phyloP scores from a whole-genome alignment of 106 monocot genomes.

The Chionographis japonica region DNA sequence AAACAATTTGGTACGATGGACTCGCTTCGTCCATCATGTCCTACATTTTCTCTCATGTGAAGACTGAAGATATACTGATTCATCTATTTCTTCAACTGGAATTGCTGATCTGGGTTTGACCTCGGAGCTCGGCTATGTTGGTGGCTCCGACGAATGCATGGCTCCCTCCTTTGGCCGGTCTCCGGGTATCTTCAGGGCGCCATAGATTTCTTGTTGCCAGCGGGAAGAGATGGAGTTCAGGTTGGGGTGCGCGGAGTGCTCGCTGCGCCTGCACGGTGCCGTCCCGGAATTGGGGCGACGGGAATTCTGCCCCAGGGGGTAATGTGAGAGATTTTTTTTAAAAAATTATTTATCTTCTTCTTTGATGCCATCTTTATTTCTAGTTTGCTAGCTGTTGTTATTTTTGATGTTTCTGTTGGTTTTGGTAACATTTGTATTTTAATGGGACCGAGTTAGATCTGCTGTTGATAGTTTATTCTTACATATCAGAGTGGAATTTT shows the following conservation, averaged over 20 bases:
- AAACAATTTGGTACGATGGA: no score
- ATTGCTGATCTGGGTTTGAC: not conserved
- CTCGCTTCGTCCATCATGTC: no score
- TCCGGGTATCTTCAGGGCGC: not conserved
- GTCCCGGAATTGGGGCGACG: conserved; percentile 32
- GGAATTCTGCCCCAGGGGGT: conserved; percentile 17
- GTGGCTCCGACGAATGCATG: conserved; percentile 16
- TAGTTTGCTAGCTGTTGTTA: no score
- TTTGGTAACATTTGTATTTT: no score
- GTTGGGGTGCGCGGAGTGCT: conserved; percentile 9
- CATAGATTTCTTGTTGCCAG: not conserved
- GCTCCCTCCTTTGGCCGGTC: conserved; percentile 1
- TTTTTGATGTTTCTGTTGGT: no score
- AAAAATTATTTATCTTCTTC: not conserved
- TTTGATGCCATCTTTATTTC: not conserved
- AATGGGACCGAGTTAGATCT: no score
- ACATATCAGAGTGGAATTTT: no score
- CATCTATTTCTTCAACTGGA: no score
- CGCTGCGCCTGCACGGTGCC: conserved; percentile 34
- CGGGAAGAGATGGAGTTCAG: not conserved
- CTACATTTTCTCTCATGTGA: no score
- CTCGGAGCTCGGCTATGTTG: conserved; percentile 13
- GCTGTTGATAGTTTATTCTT: no score
- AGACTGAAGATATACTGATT: no score
- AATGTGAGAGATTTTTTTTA: conserved; percentile 23